Percentiles rank a stretch among this genome's conserved stretches.
Evolutionary conservation across 208 protist species (phyloP).

Genomic region (Porcisia hertigi): DNA sequence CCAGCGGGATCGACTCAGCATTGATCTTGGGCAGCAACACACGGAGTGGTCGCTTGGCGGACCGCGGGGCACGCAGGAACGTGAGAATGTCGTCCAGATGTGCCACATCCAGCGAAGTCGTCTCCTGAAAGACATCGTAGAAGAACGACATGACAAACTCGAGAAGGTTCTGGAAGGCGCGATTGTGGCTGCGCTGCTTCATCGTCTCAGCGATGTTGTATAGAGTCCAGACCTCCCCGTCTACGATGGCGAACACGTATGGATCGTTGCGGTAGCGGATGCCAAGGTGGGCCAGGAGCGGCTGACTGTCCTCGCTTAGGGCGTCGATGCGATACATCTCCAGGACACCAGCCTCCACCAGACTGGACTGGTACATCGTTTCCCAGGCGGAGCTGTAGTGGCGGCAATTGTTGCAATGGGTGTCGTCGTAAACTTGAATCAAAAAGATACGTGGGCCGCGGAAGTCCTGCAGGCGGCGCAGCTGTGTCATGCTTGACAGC

Average conservation of each 20-base stretch:
- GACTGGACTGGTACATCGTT: slow-evolving; percentile 56
- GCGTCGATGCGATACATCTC: slow-evolving; percentile 87
- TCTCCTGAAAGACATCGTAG: slow-evolving; percentile 44
- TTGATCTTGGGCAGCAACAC: slow-evolving; percentile 50
- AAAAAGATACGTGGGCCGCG: slow-evolving; percentile 69
- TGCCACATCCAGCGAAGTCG: slow-evolving; percentile 31
- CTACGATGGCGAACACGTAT: slow-evolving; percentile 60
- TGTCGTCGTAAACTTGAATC: slow-evolving; percentile 79
- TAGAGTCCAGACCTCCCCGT: slow-evolving; percentile 67
- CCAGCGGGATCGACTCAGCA: slow-evolving; percentile 54
- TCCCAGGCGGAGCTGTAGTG: slow-evolving; percentile 69
- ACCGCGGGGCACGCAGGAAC: slow-evolving; percentile 55
- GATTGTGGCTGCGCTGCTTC: slow-evolving; percentile 33
- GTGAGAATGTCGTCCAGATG: slow-evolving; percentile 40
- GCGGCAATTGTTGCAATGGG: slow-evolving; percentile 54
- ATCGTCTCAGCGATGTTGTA: slow-evolving; percentile 42
- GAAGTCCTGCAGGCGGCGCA: slow-evolving; percentile 65
- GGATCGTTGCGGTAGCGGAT: slow-evolving; percentile 30
- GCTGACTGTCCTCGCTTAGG: slow-evolving; percentile 43
- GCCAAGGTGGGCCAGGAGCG: slow-evolving; percentile 45
- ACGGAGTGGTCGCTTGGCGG: slow-evolving; percentile 27
- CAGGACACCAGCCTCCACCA: slow-evolving; percentile 56
- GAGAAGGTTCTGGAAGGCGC: slow-evolving; percentile 40
- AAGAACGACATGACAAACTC: slow-evolving; percentile 85
- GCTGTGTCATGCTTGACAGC: slow-evolving; percentile 37